phyloP scores from a whole-genome alignment of 1,284 basidiomycete genomes.

The Crepidotus sp. region DNA sequence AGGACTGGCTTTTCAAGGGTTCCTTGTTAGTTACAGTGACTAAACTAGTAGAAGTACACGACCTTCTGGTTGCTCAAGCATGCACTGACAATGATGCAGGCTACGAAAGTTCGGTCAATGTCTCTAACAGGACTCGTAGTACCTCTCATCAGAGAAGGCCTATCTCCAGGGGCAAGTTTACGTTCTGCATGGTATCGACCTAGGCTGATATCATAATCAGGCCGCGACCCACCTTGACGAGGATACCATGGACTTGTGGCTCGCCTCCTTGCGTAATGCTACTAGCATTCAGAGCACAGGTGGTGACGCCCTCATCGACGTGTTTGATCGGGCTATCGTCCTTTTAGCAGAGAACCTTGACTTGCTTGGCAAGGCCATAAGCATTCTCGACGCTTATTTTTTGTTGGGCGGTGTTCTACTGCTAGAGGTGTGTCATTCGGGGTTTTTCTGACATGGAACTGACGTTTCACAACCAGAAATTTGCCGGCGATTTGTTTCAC shows the following conservation, averaged over 20 bases:
- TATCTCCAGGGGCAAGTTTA: conserved; percentile 47
- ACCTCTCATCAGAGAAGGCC: conserved; percentile 68
- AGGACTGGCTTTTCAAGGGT: conserved; percentile 75
- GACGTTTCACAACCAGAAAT: conserved; percentile 33
- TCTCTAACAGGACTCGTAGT: conserved; percentile 54
- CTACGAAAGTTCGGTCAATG: conserved; percentile 52
- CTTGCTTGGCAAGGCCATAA: conserved; percentile 56
- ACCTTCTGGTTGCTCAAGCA: neutral
- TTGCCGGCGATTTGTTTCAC: conserved; percentile 44
- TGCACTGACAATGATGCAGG: conserved; percentile 30
- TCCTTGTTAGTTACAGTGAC: conserved; percentile 67
- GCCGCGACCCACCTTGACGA: conserved; percentile 68
- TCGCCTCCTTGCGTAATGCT: conserved; percentile 63
- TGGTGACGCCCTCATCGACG: conserved; percentile 50
- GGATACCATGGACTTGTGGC: conserved; percentile 74
- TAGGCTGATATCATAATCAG: conserved; percentile 28
- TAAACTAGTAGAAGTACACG: conserved; percentile 56
- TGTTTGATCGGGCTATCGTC: conserved; percentile 58
- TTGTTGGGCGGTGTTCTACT: conserved; percentile 62
- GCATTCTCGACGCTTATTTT: conserved; percentile 75
- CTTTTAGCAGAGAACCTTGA: conserved; percentile 69
- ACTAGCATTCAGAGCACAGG: conserved; percentile 40
- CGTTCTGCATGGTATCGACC: conserved; percentile 1
- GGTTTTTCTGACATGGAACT: neutral
- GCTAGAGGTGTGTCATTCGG: conserved; percentile 46